A percentile compares a stretch with the other conserved stretches of the same genome.
Conservation (phyloP, 2,329 filamentous ascomycete genomes). For the Bipolaris bicolor region DNA sequence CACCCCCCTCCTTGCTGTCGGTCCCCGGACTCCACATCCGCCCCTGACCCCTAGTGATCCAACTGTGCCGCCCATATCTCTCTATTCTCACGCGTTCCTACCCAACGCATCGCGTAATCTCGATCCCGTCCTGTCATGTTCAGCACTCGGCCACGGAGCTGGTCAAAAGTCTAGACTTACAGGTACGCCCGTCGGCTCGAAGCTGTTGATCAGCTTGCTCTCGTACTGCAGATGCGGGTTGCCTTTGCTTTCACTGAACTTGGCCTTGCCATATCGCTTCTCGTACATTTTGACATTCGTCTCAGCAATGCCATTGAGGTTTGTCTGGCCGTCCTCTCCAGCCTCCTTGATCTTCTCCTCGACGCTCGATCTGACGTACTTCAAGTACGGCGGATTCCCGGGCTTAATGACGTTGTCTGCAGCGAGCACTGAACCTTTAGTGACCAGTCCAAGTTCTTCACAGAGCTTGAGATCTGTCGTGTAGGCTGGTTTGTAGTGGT, state of each 20-base stretch:
- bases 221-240: slow-evolving; percentile 71
- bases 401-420: slow-evolving; percentile 76
- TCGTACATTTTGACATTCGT: slow-evolving; percentile 57
- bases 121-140: slow-evolving; percentile 65
- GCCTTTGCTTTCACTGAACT: slow-evolving; percentile 55
- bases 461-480: slow-evolving; percentile 76
- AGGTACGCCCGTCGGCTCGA: slow-evolving; percentile 70
- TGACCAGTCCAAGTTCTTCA: slow-evolving; percentile 71
- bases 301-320: slow-evolving; percentile 52
- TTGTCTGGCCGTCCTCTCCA: slow-evolving; percentile 40
- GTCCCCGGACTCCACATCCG: not conserved
- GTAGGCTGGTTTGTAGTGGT: slow-evolving; percentile 81
- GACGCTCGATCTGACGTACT: slow-evolving; percentile 71
- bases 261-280: slow-evolving; percentile 55
- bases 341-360: slow-evolving; percentile 62
- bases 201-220: slow-evolving; percentile 68
- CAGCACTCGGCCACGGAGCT: slow-evolving; percentile 2
- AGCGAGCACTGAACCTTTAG: slow-evolving; percentile 66
- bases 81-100: slow-evolving; percentile 15
- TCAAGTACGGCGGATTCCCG: slow-evolving; percentile 72
- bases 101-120: slow-evolving; percentile 64
- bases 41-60: not conserved
- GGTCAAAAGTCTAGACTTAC: slow-evolving; percentile 53
- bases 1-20: not conserved
- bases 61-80: not conserved